Percentiles rank a stretch among this genome's conserved stretches.
Conservation (phyloP, 1,284 basidiomycete species). For the Vanrija sp. region DNA sequence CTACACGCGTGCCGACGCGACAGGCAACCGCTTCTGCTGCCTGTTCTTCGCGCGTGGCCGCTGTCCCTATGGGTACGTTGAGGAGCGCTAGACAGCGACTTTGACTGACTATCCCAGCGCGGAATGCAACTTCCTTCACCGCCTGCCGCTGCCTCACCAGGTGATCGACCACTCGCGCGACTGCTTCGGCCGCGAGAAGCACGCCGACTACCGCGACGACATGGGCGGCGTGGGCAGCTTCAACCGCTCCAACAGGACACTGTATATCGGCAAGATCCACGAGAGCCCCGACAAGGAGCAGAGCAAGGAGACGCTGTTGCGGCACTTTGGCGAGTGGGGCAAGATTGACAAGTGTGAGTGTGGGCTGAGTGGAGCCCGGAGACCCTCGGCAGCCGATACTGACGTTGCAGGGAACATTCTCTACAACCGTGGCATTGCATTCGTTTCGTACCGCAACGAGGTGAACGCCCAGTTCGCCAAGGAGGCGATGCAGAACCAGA, state of each 20-base stretch:
- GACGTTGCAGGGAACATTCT: conserved; percentile 70
- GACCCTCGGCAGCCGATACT: neutral
- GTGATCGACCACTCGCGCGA: conserved; percentile 90
- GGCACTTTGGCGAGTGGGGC: conserved; percentile 98
- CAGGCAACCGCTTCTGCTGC: conserved; percentile 86
- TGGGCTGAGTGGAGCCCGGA: neutral
- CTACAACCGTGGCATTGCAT: conserved; percentile 90
- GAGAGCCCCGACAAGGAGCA: conserved; percentile 82
- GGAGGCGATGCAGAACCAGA: conserved; percentile 98
- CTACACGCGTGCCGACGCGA: conserved; percentile 87
- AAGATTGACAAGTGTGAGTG: conserved; percentile 82
- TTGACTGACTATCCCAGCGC: conserved; percentile 52
- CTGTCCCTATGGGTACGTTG: conserved; percentile 78
- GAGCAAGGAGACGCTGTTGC: conserved; percentile 79
- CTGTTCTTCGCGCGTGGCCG: conserved; percentile 94
- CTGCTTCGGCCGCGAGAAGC: conserved; percentile 96
- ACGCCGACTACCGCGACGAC: conserved; percentile 94
- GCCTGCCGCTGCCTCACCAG: conserved; percentile 67
- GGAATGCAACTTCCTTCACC: conserved; percentile 94
- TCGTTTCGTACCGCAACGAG: conserved; percentile 91
- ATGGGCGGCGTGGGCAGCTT: conserved; percentile 99
- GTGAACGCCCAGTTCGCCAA: conserved; percentile 91
- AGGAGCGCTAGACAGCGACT: neutral
- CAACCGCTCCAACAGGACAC: conserved; percentile 84
- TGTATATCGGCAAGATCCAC: conserved; percentile 92